phyloP scores from a whole-genome alignment of 2,329 filamentous ascomycete species.

The Neofusicoccum sp. region DNA sequence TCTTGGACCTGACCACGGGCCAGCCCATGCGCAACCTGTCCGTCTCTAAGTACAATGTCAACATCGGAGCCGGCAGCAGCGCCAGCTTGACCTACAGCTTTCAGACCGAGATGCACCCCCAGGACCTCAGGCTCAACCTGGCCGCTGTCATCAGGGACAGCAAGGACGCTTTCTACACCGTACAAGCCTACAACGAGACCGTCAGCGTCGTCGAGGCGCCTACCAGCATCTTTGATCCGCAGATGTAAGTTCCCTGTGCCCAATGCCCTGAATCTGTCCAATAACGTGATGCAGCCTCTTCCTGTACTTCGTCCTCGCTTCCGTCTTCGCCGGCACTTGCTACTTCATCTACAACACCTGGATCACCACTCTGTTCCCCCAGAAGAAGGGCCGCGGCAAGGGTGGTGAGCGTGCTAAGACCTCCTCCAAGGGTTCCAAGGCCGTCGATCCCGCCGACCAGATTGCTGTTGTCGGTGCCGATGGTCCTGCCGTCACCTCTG shows the following conservation, averaged over 20 bases:
- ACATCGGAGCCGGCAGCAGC: slow-evolving; percentile 72
- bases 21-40: slow-evolving; percentile 82
- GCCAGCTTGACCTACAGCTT: slow-evolving; percentile 80
- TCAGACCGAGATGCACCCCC: slow-evolving; percentile 86
- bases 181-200: slow-evolving; percentile 76
- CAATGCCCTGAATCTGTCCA: too few relatives aligned
- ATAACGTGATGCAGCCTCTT: slow-evolving; percentile 67
- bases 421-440: slow-evolving; percentile 61
- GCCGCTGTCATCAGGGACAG: slow-evolving; percentile 68
- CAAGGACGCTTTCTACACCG: slow-evolving; percentile 69
- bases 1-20: slow-evolving; percentile 46
- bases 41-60: slow-evolving; percentile 67
- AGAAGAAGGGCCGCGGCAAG: slow-evolving; percentile 63
- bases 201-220: slow-evolving; percentile 87
- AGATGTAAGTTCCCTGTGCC: slow-evolving; percentile 66
- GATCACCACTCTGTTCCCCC: slow-evolving; percentile 93
- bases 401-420: slow-evolving; percentile 65
- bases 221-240: slow-evolving; percentile 87
- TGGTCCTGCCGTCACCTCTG: slow-evolving; percentile 65
- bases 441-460: slow-evolving; percentile 56
- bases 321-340: slow-evolving; percentile 72
- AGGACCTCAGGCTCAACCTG: slow-evolving; percentile 78
- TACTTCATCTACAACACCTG: slow-evolving; percentile 99
- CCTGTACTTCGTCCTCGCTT: slow-evolving; percentile 88
- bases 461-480: slow-evolving; percentile 66